Evolutionary conservation across 2,329 filamentous ascomycete species (phyloP).

Genomic region (Fusarium illudens): DNA sequence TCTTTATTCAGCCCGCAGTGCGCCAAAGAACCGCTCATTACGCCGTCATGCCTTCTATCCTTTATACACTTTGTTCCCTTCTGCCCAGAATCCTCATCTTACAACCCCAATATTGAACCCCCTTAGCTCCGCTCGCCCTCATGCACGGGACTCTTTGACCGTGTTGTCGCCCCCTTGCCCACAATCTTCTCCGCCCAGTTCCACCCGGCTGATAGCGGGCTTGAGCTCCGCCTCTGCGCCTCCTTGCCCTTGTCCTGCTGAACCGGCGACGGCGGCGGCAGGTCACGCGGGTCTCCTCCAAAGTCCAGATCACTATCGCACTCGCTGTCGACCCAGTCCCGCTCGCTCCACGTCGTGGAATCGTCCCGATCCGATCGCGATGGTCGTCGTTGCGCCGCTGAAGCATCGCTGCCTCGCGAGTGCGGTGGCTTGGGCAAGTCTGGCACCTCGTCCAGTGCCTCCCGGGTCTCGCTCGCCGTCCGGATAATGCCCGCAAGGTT

Average conservation of each 20-base stretch:
- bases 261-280: constrained; percentile 21
- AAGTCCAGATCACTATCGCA: constrained; percentile 42
- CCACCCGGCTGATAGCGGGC: constrained; percentile 49
- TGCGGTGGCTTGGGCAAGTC: constrained; percentile 51
- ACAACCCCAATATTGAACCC: constrained; percentile 7
- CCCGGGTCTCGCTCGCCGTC: constrained; percentile 44
- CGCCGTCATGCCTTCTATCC: constrained; percentile 26
- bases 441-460: constrained; percentile 56
- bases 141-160: constrained; percentile 43
- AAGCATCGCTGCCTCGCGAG: constrained; percentile 35
- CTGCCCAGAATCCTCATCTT: constrained; percentile 6
- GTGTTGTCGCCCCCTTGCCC: constrained; percentile 49
- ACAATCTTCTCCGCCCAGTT: constrained; percentile 66
- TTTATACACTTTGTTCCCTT: constrained; percentile 14
- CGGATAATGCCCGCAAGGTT: constrained; percentile 24
- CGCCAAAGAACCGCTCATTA: constrained; percentile 5
- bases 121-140: constrained; percentile 23
- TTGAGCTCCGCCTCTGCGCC: constrained; percentile 38
- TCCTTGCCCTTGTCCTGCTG: constrained; percentile 37
- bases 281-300: constrained; percentile 31
- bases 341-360: constrained; percentile 68
- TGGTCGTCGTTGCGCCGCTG: constrained; percentile 16
- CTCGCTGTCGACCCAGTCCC: constrained; percentile 44
- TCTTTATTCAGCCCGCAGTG: background rate
- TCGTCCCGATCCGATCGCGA: constrained; percentile 51